A percentile compares a stretch with the other conserved stretches of the same genome.
These are phyloP conservation scores for Penicillium silybi DNA, from an alignment of 495 filamentous ascomycete species.

Conservation along the genomic window DNA sequence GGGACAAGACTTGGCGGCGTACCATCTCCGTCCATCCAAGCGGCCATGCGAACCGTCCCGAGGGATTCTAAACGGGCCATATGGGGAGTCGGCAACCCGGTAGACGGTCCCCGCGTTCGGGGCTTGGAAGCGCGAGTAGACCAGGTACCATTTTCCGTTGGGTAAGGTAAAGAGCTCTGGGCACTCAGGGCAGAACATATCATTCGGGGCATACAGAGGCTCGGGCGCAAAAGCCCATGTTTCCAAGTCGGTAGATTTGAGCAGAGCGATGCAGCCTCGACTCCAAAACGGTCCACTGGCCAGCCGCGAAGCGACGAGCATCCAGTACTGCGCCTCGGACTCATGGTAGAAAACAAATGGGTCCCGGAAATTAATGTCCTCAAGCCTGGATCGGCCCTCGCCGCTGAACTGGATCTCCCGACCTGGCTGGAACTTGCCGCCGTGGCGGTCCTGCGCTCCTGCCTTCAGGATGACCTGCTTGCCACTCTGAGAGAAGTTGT, in stretches of 20 bases:
- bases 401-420: not conserved
- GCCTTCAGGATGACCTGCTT: not conserved
- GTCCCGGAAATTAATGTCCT: not conserved
- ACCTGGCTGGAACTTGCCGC: not conserved
- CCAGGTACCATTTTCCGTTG: not conserved
- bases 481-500: not conserved
- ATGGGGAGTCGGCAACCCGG: not conserved
- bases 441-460: not conserved
- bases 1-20: not conserved
- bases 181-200: not conserved
- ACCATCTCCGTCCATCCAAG: not conserved
- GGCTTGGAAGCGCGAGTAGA: not conserved
- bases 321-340: not conserved
- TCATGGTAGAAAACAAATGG: not conserved
- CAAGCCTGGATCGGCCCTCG: not conserved
- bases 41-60: not conserved
- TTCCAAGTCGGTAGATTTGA: not conserved
- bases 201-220: not conserved
- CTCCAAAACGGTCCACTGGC: not conserved
- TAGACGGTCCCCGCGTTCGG: not conserved
- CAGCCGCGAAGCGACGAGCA: not conserved
- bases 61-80: not conserved
- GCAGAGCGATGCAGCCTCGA: not conserved
- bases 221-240: not conserved
- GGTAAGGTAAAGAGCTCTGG: not conserved